phyloP scores from a whole-genome alignment of 306 rosid genomes.

The Hylodesmum podocarpum region DNA sequence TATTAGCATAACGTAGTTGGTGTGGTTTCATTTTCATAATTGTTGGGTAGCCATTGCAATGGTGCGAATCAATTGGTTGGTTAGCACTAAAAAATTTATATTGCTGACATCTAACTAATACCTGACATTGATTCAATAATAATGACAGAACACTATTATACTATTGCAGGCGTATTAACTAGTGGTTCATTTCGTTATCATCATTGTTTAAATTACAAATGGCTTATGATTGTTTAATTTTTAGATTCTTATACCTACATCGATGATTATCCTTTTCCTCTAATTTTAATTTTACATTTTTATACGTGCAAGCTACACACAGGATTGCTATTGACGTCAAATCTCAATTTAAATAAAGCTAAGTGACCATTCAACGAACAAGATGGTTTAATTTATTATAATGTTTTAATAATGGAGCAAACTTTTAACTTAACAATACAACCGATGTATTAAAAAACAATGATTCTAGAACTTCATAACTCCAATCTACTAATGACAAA shows the following conservation, averaged over 20 bases:
- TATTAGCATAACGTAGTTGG: neutral
- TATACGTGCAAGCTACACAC: neutral
- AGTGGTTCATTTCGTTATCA: neutral
- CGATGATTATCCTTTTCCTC: neutral
- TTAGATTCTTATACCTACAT: neutral
- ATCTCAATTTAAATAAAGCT: neutral
- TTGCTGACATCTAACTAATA: neutral
- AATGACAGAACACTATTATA: neutral
- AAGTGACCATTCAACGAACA: slow-evolving; percentile 17
- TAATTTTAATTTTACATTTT: neutral
- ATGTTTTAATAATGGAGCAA: neutral
- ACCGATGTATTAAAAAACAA: neutral
- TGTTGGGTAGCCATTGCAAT: neutral
- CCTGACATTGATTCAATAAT: neutral
- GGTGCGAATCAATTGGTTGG: slow-evolving; percentile 2
- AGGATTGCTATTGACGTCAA: neutral
- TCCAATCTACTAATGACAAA: neutral
- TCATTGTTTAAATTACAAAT: neutral
- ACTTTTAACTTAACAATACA: neutral
- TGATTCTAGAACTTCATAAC: neutral
- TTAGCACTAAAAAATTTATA: neutral
- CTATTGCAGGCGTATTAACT: neutral
- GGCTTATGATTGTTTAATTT: neutral
- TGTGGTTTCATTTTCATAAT: neutral
- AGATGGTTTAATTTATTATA: neutral